Conservation (phyloP, 139 green algal genomes). For the Medakamo hakoo region DNA sequence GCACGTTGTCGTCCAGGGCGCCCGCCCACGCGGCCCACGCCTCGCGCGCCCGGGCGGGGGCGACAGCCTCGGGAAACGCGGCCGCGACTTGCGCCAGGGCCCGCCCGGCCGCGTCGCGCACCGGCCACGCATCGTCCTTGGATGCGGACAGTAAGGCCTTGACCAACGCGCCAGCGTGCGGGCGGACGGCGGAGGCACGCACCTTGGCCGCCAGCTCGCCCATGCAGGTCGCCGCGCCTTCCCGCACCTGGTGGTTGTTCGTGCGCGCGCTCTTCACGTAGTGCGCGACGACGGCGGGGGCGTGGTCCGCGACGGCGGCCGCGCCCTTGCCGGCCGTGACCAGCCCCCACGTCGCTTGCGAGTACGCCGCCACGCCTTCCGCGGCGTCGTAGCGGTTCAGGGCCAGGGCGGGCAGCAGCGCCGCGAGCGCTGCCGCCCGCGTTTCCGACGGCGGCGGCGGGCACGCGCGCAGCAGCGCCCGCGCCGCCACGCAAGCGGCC, state of each 20-base stretch:
- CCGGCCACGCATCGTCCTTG: slow-evolving; percentile 75
- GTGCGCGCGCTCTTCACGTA: slow-evolving; percentile 57
- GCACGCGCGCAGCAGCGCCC: slow-evolving; percentile 41
- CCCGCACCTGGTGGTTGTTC: slow-evolving; percentile 74
- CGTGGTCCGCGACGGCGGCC: slow-evolving; percentile 5
- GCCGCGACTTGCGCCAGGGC: slow-evolving; percentile 31
- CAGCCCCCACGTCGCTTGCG: slow-evolving; percentile 53
- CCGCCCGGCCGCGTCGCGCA: slow-evolving; percentile 31
- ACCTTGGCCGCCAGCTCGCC: slow-evolving; percentile 80
- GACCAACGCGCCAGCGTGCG: slow-evolving; percentile 48
- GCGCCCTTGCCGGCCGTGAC: slow-evolving; percentile 43
- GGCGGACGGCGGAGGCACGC: slow-evolving; percentile 32
- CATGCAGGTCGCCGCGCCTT: slow-evolving; percentile 82
- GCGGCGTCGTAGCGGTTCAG: slow-evolving; percentile 89
- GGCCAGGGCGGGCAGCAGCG: slow-evolving; percentile 67
- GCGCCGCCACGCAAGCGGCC: slow-evolving; percentile 45
- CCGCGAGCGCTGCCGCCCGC: slow-evolving; percentile 23
- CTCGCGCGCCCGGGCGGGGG: slow-evolving; percentile 25
- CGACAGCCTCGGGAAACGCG: slow-evolving; percentile 35
- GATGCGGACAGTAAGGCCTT: slow-evolving; percentile 49
- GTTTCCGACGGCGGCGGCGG: neutral
- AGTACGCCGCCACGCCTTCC: slow-evolving; percentile 74
- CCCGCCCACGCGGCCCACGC: slow-evolving; percentile 60
- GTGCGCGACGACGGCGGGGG: slow-evolving; percentile 37
- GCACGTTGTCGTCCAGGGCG: slow-evolving; percentile 82